Evolutionary conservation across 1,284 basidiomycete genomes (phyloP).

Genomic region (Apiotrichum gamsii): DNA sequence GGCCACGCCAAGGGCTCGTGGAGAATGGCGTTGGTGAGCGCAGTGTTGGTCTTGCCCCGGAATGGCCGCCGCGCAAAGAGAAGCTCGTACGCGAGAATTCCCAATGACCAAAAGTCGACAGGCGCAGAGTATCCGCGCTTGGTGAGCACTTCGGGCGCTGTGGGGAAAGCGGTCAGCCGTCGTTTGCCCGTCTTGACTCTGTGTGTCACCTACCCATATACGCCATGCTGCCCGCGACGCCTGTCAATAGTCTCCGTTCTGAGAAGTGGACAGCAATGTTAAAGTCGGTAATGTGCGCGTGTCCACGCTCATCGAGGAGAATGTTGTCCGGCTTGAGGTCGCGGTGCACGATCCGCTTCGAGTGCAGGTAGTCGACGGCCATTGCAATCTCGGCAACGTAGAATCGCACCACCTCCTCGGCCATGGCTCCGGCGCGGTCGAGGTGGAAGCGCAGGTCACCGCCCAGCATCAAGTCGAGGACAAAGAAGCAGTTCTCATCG

Average conservation of each 20-base stretch:
- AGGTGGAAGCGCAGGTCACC: constrained; percentile 91
- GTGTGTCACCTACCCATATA: constrained; percentile 70
- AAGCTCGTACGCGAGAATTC: constrained; percentile 85
- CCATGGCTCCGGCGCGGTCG: constrained; percentile 67
- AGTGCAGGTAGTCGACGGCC: constrained; percentile 82
- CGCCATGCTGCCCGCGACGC: constrained; percentile 93
- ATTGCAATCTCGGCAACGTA: constrained; percentile 83
- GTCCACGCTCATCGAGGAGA: constrained; percentile 80
- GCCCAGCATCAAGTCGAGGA: constrained; percentile 91
- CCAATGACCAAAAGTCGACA: constrained; percentile 96
- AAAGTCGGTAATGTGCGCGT: constrained; percentile 96
- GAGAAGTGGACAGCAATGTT: constrained; percentile 98
- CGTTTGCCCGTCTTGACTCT: background rate
- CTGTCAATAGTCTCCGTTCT: constrained; percentile 69
- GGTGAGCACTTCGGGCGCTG: constrained; percentile 77
- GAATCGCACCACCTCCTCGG: constrained; percentile 78
- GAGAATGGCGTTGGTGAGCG: constrained; percentile 80
- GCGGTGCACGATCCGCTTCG: constrained; percentile 85
- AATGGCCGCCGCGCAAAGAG: constrained; percentile 87
- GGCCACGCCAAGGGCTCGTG: constrained; percentile 49
- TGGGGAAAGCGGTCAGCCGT: constrained; percentile 2
- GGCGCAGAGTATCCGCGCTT: constrained; percentile 69
- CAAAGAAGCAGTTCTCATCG: constrained; percentile 96
- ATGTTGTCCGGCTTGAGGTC: constrained; percentile 98
- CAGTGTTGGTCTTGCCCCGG: constrained; percentile 81